Percentiles rank a stretch among this genome's conserved stretches.
Conservation (phyloP, 1,284 basidiomycete genomes). For the Anthracocystis panici-leucophaei region DNA sequence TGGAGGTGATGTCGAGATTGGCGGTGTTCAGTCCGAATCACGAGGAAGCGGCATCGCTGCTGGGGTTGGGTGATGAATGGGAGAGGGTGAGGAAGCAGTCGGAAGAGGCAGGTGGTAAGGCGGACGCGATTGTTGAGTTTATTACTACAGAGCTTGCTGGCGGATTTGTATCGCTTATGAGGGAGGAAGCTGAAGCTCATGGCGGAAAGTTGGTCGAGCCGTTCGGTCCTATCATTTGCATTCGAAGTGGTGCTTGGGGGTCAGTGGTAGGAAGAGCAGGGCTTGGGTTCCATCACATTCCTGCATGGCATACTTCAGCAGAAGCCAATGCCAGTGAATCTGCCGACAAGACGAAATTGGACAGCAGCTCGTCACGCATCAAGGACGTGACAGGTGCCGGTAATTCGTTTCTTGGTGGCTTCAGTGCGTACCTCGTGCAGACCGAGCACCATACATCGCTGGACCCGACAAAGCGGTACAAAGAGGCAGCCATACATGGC, state of each 20-base stretch:
- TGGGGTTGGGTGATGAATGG: conserved; percentile 52
- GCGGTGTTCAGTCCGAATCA: conserved; percentile 75
- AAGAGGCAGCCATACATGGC: conserved; percentile 43
- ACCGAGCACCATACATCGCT: conserved; percentile 10
- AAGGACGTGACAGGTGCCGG: conserved; percentile 58
- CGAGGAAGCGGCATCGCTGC: conserved; percentile 71
- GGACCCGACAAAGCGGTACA: conserved; percentile 11
- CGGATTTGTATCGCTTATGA: conserved; percentile 16
- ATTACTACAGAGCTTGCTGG: conserved; percentile 24
- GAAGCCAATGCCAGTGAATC: too few relatives aligned
- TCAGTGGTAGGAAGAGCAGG: conserved; percentile 38
- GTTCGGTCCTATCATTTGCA: conserved; percentile 50
- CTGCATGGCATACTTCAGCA: conserved; percentile 41
- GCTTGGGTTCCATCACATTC: conserved; percentile 26
- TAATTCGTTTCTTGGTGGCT: conserved; percentile 56
- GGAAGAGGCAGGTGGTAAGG: neutral
- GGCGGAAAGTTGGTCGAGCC: neutral
- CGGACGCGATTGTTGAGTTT: conserved; percentile 20
- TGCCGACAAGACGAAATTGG: neutral
- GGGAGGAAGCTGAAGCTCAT: neutral
- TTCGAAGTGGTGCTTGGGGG: conserved; percentile 54
- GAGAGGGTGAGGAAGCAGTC: neutral
- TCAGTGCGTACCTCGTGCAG: conserved; percentile 37
- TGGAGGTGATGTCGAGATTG: conserved; percentile 76
- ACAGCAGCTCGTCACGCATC: conserved; percentile 22